Conservation (phyloP, 768 basidiomycete species). For the Crassisporium funariophilum region DNA sequence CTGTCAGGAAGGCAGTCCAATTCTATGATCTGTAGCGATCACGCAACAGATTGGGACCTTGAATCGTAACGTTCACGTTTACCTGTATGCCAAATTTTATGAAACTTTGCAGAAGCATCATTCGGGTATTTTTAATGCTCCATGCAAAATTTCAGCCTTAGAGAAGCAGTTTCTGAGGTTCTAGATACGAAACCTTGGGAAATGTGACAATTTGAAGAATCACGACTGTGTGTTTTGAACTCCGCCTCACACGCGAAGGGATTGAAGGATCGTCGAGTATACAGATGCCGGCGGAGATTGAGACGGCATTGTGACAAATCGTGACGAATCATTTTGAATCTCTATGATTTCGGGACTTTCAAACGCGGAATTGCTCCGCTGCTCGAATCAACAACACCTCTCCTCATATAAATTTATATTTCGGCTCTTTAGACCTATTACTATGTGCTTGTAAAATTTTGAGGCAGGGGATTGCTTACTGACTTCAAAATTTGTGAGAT, state of each 20-base stretch:
- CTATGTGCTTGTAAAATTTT: background rate
- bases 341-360: background rate
- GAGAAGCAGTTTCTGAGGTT: background rate
- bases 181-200: background rate
- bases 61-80: background rate
- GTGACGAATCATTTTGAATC: too few species aligned
- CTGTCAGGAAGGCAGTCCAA: background rate
- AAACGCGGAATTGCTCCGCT: background rate
- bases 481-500: background rate
- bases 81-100: background rate
- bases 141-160: background rate
- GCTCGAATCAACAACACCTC: background rate
- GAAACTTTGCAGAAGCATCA: background rate
- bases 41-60: background rate
- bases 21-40: background rate
- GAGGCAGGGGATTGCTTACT: background rate
- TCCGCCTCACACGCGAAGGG: background rate
- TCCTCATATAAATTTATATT: background rate
- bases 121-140: background rate
- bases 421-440: background rate
- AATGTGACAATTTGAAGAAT: background rate
- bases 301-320: background rate
- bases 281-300: background rate
- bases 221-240: background rate
- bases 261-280: background rate